phyloP scores from a whole-genome alignment of 805 yeast species.

The Sungouiella blattae region DNA sequence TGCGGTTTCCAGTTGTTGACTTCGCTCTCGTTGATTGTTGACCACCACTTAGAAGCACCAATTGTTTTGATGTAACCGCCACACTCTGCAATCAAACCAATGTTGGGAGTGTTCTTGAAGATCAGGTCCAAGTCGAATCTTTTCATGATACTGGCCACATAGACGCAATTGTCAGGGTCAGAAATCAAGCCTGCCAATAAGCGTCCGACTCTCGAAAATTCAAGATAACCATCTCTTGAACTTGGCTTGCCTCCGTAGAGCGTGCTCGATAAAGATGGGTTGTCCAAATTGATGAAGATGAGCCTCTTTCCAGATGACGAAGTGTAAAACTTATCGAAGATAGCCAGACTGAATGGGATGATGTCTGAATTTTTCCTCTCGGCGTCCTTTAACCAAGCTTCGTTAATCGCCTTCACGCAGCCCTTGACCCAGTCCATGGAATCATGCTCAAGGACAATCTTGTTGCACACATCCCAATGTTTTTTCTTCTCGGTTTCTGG shows the following conservation, averaged over 20 bases:
- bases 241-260: conserved; percentile 10
- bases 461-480: conserved; percentile 61
- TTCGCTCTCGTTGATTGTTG: conserved; percentile 51
- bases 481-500: conserved; percentile 48
- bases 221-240: conserved; percentile 6
- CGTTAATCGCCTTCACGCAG: conserved; percentile 52
- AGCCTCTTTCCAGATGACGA: conserved; percentile 37
- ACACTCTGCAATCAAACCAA: conserved; percentile 87
- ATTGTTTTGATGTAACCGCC: conserved; percentile 74
- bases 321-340: conserved; percentile 31
- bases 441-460: conserved; percentile 62
- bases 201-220: conserved; percentile 46
- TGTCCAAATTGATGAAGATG: conserved; percentile 51
- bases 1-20: conserved; percentile 55
- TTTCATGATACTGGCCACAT: conserved; percentile 64
- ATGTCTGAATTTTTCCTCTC: conserved; percentile 22
- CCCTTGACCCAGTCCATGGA: conserved; percentile 69
- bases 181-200: conserved; percentile 57
- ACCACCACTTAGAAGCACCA: conserved; percentile 54
- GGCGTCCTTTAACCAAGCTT: conserved; percentile 34
- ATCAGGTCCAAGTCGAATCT: conserved; percentile 62
- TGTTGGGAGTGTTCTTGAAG: conserved; percentile 60
- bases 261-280: conserved; percentile 28
- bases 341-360: conserved; percentile 28
- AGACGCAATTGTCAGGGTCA: conserved; percentile 64